A percentile compares a stretch with the other conserved stretches of the same genome.
phyloP scores from a whole-genome alignment of 2,329 filamentous ascomycete species.

The Bipolaris gigantea region DNA sequence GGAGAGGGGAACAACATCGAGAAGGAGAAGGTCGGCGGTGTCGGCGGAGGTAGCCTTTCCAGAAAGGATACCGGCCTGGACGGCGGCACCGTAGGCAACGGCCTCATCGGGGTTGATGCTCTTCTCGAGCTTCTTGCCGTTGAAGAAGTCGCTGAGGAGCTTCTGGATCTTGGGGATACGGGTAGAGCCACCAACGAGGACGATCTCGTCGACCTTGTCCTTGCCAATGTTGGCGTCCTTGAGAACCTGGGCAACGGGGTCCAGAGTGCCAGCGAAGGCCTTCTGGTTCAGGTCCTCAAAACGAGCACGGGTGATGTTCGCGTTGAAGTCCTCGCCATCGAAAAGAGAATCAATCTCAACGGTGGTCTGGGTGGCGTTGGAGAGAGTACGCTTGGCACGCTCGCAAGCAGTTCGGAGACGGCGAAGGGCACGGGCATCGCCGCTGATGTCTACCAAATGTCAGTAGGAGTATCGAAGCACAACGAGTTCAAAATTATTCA shows the following conservation, averaged over 20 bases:
- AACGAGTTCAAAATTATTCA: no score
- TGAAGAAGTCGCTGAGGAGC: slow-evolving; percentile 97
- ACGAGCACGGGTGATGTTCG: slow-evolving; percentile 95
- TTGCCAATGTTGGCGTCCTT: slow-evolving; percentile 91
- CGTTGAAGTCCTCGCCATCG: slow-evolving; percentile 96
- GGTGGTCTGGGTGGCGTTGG: slow-evolving; percentile 94
- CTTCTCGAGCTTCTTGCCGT: slow-evolving; percentile 99
- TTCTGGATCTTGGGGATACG: slow-evolving; percentile 99
- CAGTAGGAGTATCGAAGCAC: neutral
- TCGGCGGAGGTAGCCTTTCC: slow-evolving; percentile 97
- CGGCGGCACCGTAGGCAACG: slow-evolving; percentile 96
- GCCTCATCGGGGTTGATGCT: slow-evolving; percentile 99
- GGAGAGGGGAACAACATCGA: slow-evolving; percentile 94
- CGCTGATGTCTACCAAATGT: slow-evolving; percentile 55
- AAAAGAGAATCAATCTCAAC: slow-evolving; percentile 99
- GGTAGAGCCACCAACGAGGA: slow-evolving; percentile 97
- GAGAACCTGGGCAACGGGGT: slow-evolving; percentile 94
- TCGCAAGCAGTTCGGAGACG: slow-evolving; percentile 97
- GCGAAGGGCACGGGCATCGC: slow-evolving; percentile 88
- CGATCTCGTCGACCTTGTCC: slow-evolving; percentile 93
- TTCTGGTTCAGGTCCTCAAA: slow-evolving; percentile 99
- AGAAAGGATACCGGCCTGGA: slow-evolving; percentile 97
- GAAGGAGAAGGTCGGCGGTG: slow-evolving; percentile 88
- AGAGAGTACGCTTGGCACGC: slow-evolving; percentile 98
- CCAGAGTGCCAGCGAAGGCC: slow-evolving; percentile 89